Base-by-base conservation (phyloP, 345 rosid genomes). In the Syzygium oleosum region DNA sequence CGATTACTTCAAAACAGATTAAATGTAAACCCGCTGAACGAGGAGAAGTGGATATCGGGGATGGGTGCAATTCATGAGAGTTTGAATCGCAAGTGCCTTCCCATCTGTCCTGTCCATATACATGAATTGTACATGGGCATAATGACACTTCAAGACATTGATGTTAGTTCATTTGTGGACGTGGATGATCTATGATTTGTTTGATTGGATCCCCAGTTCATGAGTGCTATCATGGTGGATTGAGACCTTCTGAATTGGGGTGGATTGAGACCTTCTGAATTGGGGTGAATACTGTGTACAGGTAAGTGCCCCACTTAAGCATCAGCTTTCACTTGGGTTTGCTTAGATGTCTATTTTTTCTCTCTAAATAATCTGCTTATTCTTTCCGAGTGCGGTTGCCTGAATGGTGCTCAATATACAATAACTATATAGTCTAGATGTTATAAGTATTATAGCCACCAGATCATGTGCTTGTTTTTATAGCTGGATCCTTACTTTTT, bases 91-190 rank as follows among this genome's bases (percentile, higher is more conserved):
- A 94, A 88, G 65, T 96, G 98, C 89, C 88, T 97, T 19, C 92
- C 98, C n/a, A 92, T 96, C 84, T 97, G 99, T 89, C 90, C 95
- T 84, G 86, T 86, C 88, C 99, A 96, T 88, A 93, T 89, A 77
- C 92, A 90, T 89, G 95, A 94, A 84, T 89, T 97, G 61, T 96
- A 93, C 85, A 88, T 93, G 91, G 99, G 98, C 41, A 94, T 88
- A 89, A 93, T 95, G 65, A 96, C 96, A 84, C 96, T 96, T 86
- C 99, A 93, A 85, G 95, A 95, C 85, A 86, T 97, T 25, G 98
- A 97, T 88, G 91, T 92, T 63, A 87, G 94, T 89, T 93, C 94
- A 59, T 91, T 90, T 92, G 90, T 94, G 59, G 93, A 94, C 88
- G 91, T 93, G 85, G 94, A 90, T 85, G 63, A 84, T 9, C 49